Conservation (phyloP, 306 rosid species). For the Leucaena leucocephala region DNA sequence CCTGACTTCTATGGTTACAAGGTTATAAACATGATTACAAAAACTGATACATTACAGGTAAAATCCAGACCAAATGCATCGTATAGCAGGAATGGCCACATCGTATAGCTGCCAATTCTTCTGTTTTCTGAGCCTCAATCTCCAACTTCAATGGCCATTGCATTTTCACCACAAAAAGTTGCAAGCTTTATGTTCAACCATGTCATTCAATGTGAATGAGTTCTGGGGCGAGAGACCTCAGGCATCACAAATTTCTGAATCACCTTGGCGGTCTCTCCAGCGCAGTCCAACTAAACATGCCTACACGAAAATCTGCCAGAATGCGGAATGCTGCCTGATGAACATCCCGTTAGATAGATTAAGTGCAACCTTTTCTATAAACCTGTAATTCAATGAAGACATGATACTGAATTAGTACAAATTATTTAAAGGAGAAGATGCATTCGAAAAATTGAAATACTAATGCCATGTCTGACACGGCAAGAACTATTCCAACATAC, state of each 20-base stretch:
- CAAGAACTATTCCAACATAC: constrained; percentile 46
- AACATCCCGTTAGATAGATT: constrained; percentile 72
- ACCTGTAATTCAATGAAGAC: constrained; percentile 53
- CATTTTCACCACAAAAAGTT: neutral
- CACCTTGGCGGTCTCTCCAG: constrained; percentile 85
- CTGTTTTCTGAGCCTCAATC: constrained; percentile 24
- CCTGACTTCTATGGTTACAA: neutral
- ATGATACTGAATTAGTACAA: neutral
- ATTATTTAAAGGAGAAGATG: neutral
- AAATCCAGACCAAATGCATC: constrained; percentile 28
- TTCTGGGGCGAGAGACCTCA: constrained; percentile 26
- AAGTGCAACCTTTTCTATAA: constrained; percentile 72
- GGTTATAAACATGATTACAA: neutral
- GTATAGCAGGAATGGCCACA: constrained; percentile 28
- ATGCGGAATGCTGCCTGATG: constrained; percentile 85
- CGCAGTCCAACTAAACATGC: constrained; percentile 86
- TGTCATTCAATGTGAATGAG: constrained; percentile 28
- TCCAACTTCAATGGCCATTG: constrained; percentile 14
- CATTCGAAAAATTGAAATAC: neutral
- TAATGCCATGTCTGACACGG: neutral
- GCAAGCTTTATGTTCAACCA: constrained; percentile 24
- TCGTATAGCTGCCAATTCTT: constrained; percentile 14
- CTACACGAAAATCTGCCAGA: constrained; percentile 86
- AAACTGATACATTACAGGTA: neutral
- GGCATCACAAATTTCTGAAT: constrained; percentile 16